Percentiles rank a stretch among this genome's conserved stretches.
These are phyloP conservation scores for Paspalum vaginatum DNA, from an alignment of 176 grass and related monocot species.

Conservation along the genomic window DNA sequence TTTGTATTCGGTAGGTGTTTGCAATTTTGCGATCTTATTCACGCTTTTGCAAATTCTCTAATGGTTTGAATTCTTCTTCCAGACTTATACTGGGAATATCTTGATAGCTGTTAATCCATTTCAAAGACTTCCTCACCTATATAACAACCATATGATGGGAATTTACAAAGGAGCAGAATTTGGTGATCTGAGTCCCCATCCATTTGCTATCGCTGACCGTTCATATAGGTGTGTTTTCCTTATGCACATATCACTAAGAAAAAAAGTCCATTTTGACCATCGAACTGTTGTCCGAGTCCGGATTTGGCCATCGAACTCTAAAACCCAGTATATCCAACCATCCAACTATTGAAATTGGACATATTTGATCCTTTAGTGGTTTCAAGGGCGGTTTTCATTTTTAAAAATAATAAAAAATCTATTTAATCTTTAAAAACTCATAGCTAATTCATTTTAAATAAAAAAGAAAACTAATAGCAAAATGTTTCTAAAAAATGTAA, in stretches of 20 bases:
- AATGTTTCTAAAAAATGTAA: no score
- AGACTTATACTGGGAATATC: conserved; percentile 98
- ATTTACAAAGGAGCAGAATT: conserved; percentile 86
- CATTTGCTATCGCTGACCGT: conserved; percentile 88
- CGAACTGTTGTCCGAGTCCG: no score
- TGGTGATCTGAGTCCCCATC: conserved; percentile 94
- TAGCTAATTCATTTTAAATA: no score
- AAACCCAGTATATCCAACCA: no score
- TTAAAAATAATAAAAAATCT: no score
- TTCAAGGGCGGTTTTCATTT: no score
- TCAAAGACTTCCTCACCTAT: conserved; percentile 87
- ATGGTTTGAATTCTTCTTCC: conserved; percentile 58
- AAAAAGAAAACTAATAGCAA: no score
- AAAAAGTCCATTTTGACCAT: no score
- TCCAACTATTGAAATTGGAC: no score
- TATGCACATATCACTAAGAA: neutral
- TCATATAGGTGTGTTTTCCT: conserved; percentile 67
- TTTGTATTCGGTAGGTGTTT: conserved; percentile 26
- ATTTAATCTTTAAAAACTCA: no score
- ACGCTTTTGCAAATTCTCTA: conserved; percentile 36
- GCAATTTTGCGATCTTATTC: neutral
- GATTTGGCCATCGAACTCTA: no score
- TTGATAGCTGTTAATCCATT: conserved; percentile 98
- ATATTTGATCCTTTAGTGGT: no score
- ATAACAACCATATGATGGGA: conserved; percentile 94